phyloP scores from a whole-genome alignment of 768 basidiomycete species.

The Boletus huronensis region DNA sequence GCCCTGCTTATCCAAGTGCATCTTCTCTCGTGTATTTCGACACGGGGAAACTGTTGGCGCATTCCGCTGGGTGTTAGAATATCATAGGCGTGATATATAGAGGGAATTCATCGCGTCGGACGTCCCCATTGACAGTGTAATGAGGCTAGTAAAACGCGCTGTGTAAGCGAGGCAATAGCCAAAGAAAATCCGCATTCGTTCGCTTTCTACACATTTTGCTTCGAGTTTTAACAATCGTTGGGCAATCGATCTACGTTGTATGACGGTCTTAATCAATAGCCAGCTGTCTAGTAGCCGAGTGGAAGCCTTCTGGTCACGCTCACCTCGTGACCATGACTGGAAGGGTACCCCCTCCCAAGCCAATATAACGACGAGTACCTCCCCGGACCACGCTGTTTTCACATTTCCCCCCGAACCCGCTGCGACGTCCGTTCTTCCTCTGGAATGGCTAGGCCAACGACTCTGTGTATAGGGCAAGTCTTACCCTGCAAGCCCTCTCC shows the following conservation, averaged over 20 bases:
- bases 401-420: neutral
- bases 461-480: neutral
- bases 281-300: neutral
- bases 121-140: too few relatives aligned
- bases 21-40: neutral
- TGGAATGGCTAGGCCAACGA: neutral
- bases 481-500: neutral
- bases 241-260: neutral
- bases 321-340: conserved; percentile 7
- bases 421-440: too few relatives aligned
- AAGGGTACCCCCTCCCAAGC: conserved; percentile 14
- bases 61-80: neutral
- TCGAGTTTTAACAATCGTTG: too few relatives aligned
- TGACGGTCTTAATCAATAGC: neutral
- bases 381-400: neutral
- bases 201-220: too few relatives aligned
- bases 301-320: neutral
- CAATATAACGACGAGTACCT: neutral
- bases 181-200: too few relatives aligned
- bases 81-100: neutral
- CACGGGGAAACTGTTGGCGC: neutral
- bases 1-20: neutral
- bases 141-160: too few relatives aligned
- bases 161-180: too few relatives aligned
- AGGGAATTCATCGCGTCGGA: neutral